These are phyloP conservation scores for Salix purpurea DNA, from an alignment of 345 rosid genomes.

Conservation along the genomic window DNA sequence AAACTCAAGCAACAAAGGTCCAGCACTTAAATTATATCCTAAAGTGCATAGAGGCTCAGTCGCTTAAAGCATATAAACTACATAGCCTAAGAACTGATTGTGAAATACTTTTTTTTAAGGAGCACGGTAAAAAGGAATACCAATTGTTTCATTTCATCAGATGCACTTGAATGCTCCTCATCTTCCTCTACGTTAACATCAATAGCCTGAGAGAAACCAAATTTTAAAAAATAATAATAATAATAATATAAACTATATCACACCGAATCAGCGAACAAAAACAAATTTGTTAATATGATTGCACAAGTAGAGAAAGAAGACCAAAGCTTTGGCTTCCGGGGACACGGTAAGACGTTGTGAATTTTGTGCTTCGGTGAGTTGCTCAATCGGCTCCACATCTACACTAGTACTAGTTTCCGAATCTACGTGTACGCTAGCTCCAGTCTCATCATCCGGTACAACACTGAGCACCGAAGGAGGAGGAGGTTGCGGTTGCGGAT, in stretches of 20 bases:
- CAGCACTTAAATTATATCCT: not conserved
- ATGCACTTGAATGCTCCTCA: conserved; percentile 2
- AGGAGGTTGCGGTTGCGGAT: not conserved
- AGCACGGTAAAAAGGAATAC: not conserved
- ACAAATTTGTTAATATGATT: not conserved
- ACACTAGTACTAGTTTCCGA: not conserved
- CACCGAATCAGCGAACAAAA: no score
- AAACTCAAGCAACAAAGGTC: not conserved
- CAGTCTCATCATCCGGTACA: not conserved
- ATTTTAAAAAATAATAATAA: not conserved
- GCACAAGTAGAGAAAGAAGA: conserved; percentile 15
- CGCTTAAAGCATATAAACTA: not conserved
- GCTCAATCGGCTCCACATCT: conserved; percentile 2
- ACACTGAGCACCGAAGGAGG: conserved; percentile 18
- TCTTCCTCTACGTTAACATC: not conserved
- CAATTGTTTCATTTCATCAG: conserved; percentile 1
- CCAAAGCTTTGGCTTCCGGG: conserved; percentile 48
- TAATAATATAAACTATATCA: not conserved
- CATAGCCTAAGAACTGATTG: not conserved
- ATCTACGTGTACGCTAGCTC: not conserved
- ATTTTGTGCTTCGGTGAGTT: conserved; percentile 13
- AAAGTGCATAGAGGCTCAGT: not conserved
- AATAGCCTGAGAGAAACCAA: conserved; percentile 1
- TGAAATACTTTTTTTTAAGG: not conserved
- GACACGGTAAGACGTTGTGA: conserved; percentile 27